These are phyloP conservation scores for Cladosporium sp. DNA, from an alignment of 2,329 filamentous ascomycete species.

Conservation along the genomic window DNA sequence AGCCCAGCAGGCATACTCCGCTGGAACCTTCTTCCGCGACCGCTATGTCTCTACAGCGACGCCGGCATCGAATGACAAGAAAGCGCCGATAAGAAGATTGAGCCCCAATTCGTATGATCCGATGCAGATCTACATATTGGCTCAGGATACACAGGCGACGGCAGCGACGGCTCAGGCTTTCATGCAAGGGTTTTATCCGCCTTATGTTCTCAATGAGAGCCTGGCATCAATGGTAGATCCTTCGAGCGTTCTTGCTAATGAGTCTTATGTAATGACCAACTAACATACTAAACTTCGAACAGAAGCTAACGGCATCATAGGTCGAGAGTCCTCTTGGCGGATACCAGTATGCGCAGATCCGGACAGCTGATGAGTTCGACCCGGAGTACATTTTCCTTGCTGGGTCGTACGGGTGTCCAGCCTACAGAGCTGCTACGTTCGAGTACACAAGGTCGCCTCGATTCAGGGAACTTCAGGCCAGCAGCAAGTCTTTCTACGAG, in stretches of 20 bases:
- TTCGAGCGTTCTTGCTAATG: slow-evolving; percentile 51
- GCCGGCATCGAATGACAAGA: slow-evolving; percentile 25
- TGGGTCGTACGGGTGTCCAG: slow-evolving; percentile 40
- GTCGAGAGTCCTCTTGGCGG: slow-evolving; percentile 53
- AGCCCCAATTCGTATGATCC: slow-evolving; percentile 47
- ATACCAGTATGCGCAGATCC: slow-evolving; percentile 58
- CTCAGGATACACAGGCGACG: slow-evolving; percentile 50
- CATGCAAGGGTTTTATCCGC: slow-evolving; percentile 62
- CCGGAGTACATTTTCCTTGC: slow-evolving; percentile 53
- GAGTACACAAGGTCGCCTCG: slow-evolving; percentile 46
- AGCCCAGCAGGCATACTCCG: slow-evolving; percentile 53
- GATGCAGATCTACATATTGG: slow-evolving; percentile 50
- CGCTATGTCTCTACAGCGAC: slow-evolving; percentile 49
- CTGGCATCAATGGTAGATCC: slow-evolving; percentile 35
- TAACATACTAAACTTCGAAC: not conserved
- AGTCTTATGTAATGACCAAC: slow-evolving; percentile 29
- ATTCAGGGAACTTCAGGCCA: slow-evolving; percentile 41
- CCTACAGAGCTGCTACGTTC: slow-evolving; percentile 34
- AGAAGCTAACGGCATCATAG: slow-evolving; percentile 12
- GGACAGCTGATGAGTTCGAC: slow-evolving; percentile 47
- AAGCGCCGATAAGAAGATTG: slow-evolving; percentile 47
- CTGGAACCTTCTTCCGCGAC: slow-evolving; percentile 53
- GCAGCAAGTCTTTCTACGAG: slow-evolving; percentile 48
- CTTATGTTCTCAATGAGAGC: slow-evolving; percentile 39
- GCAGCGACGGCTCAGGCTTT: slow-evolving; percentile 60